phyloP scores from a whole-genome alignment of 352 stramenopile genomes.

The Phytophthora rubi region DNA sequence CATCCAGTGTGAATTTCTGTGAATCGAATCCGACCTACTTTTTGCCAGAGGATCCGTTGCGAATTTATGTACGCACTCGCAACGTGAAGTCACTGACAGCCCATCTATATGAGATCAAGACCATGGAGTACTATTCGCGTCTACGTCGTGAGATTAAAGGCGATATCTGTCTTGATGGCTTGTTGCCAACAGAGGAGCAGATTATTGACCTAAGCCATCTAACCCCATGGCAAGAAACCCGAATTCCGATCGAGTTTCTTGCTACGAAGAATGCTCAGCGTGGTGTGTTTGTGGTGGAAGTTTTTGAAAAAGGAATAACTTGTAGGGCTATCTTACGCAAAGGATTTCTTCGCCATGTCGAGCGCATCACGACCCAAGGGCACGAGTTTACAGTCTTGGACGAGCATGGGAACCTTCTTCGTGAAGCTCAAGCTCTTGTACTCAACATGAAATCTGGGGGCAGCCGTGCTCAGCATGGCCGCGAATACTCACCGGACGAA shows the following conservation, averaged over 20 bases:
- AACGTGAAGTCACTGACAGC: slow-evolving; percentile 63
- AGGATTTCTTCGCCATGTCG: slow-evolving; percentile 57
- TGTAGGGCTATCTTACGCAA: slow-evolving; percentile 67
- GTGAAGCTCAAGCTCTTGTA: slow-evolving; percentile 41
- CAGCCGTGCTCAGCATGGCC: slow-evolving; percentile 42
- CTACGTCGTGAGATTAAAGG: slow-evolving; percentile 53
- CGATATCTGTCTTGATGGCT: slow-evolving; percentile 60
- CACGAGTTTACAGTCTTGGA: slow-evolving; percentile 63
- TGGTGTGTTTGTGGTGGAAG: slow-evolving; percentile 68
- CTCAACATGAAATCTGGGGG: slow-evolving; percentile 48
- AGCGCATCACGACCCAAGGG: slow-evolving; percentile 49
- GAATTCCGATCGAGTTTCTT: slow-evolving; percentile 43
- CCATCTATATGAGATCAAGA: slow-evolving; percentile 70
- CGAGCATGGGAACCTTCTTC: slow-evolving; percentile 47
- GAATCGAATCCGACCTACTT: slow-evolving; percentile 56
- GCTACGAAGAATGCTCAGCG: slow-evolving; percentile 26
- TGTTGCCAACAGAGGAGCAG: slow-evolving; percentile 65
- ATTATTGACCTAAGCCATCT: slow-evolving; percentile 57
- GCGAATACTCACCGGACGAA: slow-evolving; percentile 37
- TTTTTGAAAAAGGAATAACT: slow-evolving; percentile 60
- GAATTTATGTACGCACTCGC: slow-evolving; percentile 46
- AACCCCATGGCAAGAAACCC: slow-evolving; percentile 48
- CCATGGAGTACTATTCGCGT: slow-evolving; percentile 60
- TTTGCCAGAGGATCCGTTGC: slow-evolving; percentile 44
- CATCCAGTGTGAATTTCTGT: slow-evolving; percentile 52